These are phyloP conservation scores for Phyllosticta paracitricarpa DNA, from an alignment of 2,329 filamentous ascomycete species.

Conservation along the genomic window DNA sequence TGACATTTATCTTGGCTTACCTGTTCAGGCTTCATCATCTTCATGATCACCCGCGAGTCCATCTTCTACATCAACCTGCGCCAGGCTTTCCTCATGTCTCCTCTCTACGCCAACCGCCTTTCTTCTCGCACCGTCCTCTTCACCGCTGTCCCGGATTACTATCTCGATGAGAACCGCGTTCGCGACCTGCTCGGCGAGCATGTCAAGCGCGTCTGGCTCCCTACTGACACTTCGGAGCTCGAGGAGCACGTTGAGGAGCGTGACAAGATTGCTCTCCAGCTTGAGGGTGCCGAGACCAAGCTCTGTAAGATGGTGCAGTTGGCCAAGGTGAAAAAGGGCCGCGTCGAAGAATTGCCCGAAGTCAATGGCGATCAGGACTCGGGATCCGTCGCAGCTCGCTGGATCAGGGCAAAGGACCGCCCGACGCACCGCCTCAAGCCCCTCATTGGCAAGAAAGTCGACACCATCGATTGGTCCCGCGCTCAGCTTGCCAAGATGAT, in stretches of 20 bases:
- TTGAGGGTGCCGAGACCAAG: slow-evolving; percentile 8
- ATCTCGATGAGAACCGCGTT: slow-evolving; percentile 1
- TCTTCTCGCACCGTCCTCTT: slow-evolving; percentile 88
- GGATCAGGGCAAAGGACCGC: slow-evolving; percentile 4
- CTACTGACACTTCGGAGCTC: slow-evolving; percentile 4
- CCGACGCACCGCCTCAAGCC: slow-evolving; percentile 9
- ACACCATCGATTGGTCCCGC: slow-evolving; percentile 10
- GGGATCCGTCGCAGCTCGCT: slow-evolving; percentile 5
- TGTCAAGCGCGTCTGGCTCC: slow-evolving; percentile 8
- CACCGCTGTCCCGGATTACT: slow-evolving; percentile 12
- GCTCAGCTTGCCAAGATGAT: slow-evolving; percentile 4
- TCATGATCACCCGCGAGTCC: slow-evolving; percentile 75
- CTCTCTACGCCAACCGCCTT: slow-evolving; percentile 71
- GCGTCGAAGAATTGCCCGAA: slow-evolving; percentile 3
- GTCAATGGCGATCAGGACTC: slow-evolving; percentile 2
- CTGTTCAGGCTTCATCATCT: slow-evolving; percentile 62
- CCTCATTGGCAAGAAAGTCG: slow-evolving; percentile 10
- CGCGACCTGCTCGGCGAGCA: slow-evolving; percentile 8
- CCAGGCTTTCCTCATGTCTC: slow-evolving; percentile 83
- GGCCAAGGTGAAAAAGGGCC: background rate
- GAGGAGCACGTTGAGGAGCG: slow-evolving; percentile 8
- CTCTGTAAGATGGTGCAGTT: slow-evolving; percentile 6
- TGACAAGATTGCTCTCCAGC: slow-evolving; percentile 3
- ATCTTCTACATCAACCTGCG: slow-evolving; percentile 89
- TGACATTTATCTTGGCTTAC: background rate